Conservation (phyloP, 2,329 filamentous ascomycete species). For the Calonectria multiphialidica region DNA sequence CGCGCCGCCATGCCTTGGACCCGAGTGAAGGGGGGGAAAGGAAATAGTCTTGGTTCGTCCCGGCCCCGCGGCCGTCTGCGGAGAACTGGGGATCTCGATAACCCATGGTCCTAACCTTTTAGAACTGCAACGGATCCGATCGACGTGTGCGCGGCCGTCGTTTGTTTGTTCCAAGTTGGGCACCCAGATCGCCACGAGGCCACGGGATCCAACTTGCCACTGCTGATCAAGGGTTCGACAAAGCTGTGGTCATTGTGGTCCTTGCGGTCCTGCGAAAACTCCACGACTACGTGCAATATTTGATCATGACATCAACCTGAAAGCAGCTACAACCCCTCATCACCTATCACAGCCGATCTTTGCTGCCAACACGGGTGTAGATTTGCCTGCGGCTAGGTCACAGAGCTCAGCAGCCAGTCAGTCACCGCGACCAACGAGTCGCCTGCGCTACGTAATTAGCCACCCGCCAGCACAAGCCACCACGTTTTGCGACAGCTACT, state of each 20-base stretch:
- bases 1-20: background rate
- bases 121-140: background rate
- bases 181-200: background rate
- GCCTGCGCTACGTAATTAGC: slow-evolving; percentile 5
- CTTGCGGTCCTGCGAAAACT: background rate
- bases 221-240: background rate
- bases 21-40: background rate
- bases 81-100: slow-evolving; percentile 3
- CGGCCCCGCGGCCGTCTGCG: background rate
- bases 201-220: background rate
- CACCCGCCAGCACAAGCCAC: slow-evolving; percentile 5
- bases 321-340: background rate
- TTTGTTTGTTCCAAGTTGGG: background rate
- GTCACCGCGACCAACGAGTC: background rate
- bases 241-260: background rate
- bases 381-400: background rate
- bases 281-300: background rate
- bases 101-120: background rate
- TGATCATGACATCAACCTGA: background rate
- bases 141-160: background rate
- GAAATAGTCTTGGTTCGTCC: background rate
- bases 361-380: background rate
- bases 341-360: slow-evolving; percentile 1
- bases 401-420: background rate
- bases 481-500: slow-evolving; percentile 6